Evolutionary conservation across 805 yeast genomes (phyloP), one percentile per base, ranked within the genome.

Genomic region (Pichia insulana): DNA sequence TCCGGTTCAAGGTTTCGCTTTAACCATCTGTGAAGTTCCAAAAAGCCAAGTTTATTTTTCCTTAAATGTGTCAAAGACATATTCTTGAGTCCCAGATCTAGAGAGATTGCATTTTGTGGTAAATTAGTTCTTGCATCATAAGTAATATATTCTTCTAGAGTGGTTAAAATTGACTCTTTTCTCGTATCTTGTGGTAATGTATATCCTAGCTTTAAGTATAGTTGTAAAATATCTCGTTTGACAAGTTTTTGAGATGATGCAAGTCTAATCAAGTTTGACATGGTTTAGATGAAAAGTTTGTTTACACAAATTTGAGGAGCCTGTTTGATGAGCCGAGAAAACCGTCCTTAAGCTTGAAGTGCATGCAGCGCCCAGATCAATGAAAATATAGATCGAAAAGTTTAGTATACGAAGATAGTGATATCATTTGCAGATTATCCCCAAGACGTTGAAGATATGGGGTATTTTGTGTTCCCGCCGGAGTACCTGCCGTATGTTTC

Each of bases 81-180:
- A 42, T 64, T 62, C 42, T 54, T 54, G 30, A 64, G 42, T 2
- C 68, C 68, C 44, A 62, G 49, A 42, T 64, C 68, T 17, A 64
- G 49, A 0, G 65, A 43, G 17, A 62, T 36, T 8, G 58, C 40
- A 7, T 46, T 46, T n/a, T 50, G 40, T 4, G 56, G 56, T 25
- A 27, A 13, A 20, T 18, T 36, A 28, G 33, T 27, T 8, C 2
- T 10, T 5, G 27, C n/a, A 28, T 25, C n/a, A 7, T 30, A 13
- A 16, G 34, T 12, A 12, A 39, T 22, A 8, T 31, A 19, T 15
- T 11, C 18, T 15, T 37, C 43, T 11, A 48, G 36, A 6, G 41
- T n/a, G 4, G 41, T 18, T n/a, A 45, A 20, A 8, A 38, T 30
- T 8, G 22, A 20, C 15, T 2, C 17, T 15, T 41, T 48, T 27